Percentiles rank a stretch among this genome's conserved stretches.
Conservation (phyloP, 1,139 yeast species). For the Diutina scorzettiae region DNA sequence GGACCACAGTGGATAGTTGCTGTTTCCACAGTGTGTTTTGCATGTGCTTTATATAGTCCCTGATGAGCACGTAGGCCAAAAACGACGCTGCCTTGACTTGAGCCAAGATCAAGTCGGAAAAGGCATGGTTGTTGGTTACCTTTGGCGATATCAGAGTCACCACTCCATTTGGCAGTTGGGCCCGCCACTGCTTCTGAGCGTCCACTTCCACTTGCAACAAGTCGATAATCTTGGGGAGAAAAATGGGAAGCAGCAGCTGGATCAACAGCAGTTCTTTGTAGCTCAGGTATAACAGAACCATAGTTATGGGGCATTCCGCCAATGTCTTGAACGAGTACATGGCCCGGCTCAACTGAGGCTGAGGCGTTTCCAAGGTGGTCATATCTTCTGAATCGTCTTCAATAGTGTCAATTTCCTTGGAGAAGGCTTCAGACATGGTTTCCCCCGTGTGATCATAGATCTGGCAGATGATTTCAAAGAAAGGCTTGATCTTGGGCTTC, state of each 20-base stretch:
- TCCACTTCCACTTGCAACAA: conserved; percentile 67
- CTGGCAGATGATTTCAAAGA: conserved; percentile 62
- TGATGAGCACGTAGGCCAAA: conserved; percentile 78
- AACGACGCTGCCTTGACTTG: conserved; percentile 97
- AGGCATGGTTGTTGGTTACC: conserved; percentile 68
- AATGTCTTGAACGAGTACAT: conserved; percentile 80
- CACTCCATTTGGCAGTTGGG: conserved; percentile 48
- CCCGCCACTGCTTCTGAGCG: conserved; percentile 27
- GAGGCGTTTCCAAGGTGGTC: conserved; percentile 1
- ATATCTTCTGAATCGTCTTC: conserved; percentile 1
- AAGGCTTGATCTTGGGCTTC: conserved; percentile 65
- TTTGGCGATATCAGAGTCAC: conserved; percentile 48
- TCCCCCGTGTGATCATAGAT: conserved; percentile 74
- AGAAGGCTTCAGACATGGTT: conserved; percentile 58
- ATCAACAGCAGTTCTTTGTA: conserved; percentile 57
- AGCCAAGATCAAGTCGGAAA: conserved; percentile 84
- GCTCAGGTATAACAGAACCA: conserved; percentile 83
- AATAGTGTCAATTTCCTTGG: neutral
- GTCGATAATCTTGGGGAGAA: conserved; percentile 73
- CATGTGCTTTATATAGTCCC: conserved; percentile 63
- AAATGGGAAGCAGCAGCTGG: conserved; percentile 56
- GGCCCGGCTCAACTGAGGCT: conserved; percentile 35
- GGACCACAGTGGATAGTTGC: conserved; percentile 43
- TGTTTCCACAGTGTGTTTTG: conserved; percentile 36
- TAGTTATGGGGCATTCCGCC: conserved; percentile 94